Conservation (phyloP, 345 rosid species). For the Arabidopsis thaliana region DNA sequence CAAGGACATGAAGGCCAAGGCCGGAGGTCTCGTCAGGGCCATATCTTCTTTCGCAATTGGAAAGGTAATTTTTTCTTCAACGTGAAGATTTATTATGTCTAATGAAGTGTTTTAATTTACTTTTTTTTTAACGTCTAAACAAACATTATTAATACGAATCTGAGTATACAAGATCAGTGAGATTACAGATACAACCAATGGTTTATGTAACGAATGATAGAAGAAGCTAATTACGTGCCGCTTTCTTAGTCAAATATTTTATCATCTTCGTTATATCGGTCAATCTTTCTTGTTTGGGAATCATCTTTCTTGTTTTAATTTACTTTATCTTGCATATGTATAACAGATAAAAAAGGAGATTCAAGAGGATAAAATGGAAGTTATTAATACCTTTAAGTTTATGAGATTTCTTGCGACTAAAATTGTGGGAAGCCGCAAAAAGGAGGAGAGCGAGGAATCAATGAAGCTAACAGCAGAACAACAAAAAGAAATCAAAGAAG, state of each 20-base stretch:
- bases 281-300: too few species aligned
- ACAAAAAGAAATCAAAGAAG: slow-evolving; percentile 40
- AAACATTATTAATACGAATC: too few species aligned
- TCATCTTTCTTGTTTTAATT: neutral
- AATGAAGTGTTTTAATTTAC: neutral
- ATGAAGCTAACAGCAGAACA: slow-evolving; percentile 34
- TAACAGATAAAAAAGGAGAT: slow-evolving; percentile 21
- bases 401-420: slow-evolving; percentile 22
- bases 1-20: slow-evolving; percentile 32
- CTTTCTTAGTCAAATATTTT: too few species aligned
- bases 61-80: slow-evolving; percentile 21
- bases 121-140: too few species aligned
- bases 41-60: slow-evolving; percentile 41
- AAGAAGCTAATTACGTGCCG: neutral
- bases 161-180: too few species aligned
- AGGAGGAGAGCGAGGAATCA: neutral
- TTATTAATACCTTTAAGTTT: slow-evolving; percentile 17
- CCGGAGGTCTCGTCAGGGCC: slow-evolving; percentile 29
- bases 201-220: neutral
- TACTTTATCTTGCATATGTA: neutral
- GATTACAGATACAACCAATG: neutral
- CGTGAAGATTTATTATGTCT: neutral
- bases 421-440: neutral
- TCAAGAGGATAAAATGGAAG: slow-evolving; percentile 36
- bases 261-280: too few species aligned